A percentile compares a stretch with the other conserved stretches of the same genome.
These are phyloP conservation scores for Eucalyptus regnans DNA, from an alignment of 345 rosid genomes.

Conservation along the genomic window DNA sequence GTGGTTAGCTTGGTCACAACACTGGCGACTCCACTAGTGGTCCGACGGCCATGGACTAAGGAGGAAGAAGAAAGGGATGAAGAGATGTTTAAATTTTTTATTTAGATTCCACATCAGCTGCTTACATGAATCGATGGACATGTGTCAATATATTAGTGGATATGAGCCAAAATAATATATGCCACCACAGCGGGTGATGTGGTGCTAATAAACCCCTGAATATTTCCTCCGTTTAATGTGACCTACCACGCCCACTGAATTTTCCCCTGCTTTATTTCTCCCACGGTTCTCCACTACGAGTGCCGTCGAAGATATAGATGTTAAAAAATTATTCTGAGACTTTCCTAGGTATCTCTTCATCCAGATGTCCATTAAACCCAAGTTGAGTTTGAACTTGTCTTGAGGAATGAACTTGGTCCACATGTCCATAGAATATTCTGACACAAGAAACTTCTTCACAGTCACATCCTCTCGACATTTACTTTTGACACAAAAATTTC, in stretches of 20 bases:
- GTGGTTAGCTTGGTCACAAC: background rate
- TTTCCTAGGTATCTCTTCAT: background rate
- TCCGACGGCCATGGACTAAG: background rate
- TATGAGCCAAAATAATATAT: background rate
- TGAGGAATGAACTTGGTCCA: background rate
- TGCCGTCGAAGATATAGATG: too few relatives aligned
- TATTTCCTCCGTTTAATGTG: background rate
- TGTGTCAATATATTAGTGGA: background rate
- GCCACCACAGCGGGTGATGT: background rate
- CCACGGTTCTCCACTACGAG: rapidly evolving
- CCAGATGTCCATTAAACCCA: background rate
- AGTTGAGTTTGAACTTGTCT: background rate
- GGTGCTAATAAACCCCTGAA: background rate
- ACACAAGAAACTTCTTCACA: background rate
- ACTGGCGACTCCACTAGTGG: background rate
- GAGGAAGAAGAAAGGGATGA: background rate
- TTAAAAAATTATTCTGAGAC: too few relatives aligned
- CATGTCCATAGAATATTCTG: background rate
- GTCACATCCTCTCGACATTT: background rate
- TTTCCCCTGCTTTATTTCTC: rapidly evolving
- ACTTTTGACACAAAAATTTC: too few relatives aligned
- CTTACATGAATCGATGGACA: background rate
- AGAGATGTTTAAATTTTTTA: background rate
- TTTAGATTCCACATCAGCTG: background rate
- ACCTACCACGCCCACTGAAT: rapidly evolving